phyloP scores from a whole-genome alignment of 2,329 filamentous ascomycete species.

The Aureobasidium sp. region DNA sequence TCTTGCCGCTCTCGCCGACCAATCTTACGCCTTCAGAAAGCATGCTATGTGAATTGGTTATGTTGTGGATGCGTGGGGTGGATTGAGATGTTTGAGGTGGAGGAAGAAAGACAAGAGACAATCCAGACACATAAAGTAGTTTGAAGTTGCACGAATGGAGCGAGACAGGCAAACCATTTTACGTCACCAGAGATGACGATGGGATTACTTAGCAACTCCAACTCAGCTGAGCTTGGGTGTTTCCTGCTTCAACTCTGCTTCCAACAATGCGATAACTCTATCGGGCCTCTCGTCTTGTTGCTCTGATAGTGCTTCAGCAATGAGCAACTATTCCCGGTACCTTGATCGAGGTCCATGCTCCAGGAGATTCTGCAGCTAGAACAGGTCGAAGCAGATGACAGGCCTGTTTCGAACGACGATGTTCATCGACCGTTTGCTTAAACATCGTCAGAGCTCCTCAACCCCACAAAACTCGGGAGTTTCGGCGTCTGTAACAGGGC shows the following conservation, averaged over 20 bases:
- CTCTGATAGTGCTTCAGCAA: neutral
- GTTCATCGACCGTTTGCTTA: neutral
- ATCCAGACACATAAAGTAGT: neutral
- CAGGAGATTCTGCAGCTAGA: neutral
- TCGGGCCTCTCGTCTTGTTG: neutral
- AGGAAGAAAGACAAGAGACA: neutral
- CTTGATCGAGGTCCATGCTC: neutral
- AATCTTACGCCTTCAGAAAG: conserved; percentile 19
- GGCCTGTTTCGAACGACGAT: neutral
- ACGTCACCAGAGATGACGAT: conserved; percentile 3
- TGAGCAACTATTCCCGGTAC: neutral
- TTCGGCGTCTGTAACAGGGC: neutral
- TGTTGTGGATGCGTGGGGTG: neutral
- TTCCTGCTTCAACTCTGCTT: neutral
- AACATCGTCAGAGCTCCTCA: neutral
- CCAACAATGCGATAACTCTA: neutral
- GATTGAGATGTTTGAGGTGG: neutral
- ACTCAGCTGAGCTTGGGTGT: neutral
- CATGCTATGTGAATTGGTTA: neutral
- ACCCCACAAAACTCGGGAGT: conserved; percentile 3
- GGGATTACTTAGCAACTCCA: neutral
- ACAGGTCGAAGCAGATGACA: neutral
- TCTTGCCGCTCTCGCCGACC: conserved; percentile 19
- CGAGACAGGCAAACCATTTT: conserved; percentile 5
- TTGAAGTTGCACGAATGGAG: neutral